A percentile compares a stretch with the other conserved stretches of the same genome.
Evolutionary conservation across 2,329 filamentous ascomycete genomes (phyloP).

Genomic region (Volutella citrinella): DNA sequence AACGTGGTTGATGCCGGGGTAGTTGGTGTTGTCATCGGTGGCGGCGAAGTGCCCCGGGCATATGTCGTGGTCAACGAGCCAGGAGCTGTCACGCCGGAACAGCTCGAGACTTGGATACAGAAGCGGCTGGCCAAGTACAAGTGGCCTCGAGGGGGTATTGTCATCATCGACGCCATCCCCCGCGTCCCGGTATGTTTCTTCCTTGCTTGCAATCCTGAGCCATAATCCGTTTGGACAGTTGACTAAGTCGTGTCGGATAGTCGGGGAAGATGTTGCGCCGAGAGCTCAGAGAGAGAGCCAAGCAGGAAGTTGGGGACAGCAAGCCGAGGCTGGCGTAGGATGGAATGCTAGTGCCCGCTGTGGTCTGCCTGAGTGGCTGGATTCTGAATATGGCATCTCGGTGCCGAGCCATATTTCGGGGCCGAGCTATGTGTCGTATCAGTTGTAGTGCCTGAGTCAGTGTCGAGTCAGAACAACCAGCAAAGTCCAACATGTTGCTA

Average conservation of each 20-base stretch:
- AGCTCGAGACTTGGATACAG: background rate
- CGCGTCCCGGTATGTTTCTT: background rate
- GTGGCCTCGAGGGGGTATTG: background rate
- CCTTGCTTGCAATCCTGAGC: too few relatives aligned
- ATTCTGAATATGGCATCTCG: too few relatives aligned
- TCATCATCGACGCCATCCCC: background rate
- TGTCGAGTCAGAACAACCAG: too few relatives aligned
- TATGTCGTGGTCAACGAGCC: background rate
- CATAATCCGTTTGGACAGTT: too few relatives aligned
- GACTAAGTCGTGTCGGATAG: too few relatives aligned
- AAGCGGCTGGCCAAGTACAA: slow-evolving; percentile 1
- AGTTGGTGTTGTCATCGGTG: background rate
- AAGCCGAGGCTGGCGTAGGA: background rate
- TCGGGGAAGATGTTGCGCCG: slow-evolving; percentile 4
- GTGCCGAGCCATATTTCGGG: too few relatives aligned
- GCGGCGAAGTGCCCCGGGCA: background rate
- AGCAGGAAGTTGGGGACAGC: background rate
- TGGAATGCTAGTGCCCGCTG: too few relatives aligned
- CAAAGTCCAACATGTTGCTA: too few relatives aligned
- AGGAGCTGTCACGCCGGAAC: background rate
- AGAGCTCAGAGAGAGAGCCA: slow-evolving; percentile 1
- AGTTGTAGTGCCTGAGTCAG: too few relatives aligned
- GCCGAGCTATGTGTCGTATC: too few relatives aligned
- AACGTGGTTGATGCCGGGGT: slow-evolving; percentile 1
- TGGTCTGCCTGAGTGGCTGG: too few relatives aligned